These are phyloP conservation scores for Talaromyces amestolkiae DNA, from an alignment of 2,329 filamentous ascomycete genomes.

Conservation along the genomic window DNA sequence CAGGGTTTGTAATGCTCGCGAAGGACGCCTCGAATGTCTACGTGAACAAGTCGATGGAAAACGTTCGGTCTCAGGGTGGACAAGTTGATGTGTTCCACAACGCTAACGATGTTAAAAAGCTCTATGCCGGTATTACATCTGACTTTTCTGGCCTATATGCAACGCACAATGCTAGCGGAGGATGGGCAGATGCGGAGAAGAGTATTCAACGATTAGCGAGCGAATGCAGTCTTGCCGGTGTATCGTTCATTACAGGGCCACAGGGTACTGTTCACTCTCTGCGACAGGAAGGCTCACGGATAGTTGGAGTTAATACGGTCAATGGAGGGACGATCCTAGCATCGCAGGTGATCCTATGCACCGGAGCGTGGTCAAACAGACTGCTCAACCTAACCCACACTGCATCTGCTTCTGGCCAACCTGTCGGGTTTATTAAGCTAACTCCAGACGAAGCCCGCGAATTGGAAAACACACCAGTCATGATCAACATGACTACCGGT, in stretches of 20 bases:
- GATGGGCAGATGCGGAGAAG: conserved; percentile 78
- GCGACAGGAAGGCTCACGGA: conserved; percentile 27
- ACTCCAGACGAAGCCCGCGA: conserved; percentile 63
- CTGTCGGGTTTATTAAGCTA: conserved; percentile 70
- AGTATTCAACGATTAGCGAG: conserved; percentile 37
- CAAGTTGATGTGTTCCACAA: conserved; percentile 43
- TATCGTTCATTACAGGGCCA: conserved; percentile 47
- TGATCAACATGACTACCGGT: conserved; percentile 43
- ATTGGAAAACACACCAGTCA: conserved; percentile 63
- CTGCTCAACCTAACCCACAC: conserved; percentile 72
- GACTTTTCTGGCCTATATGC: conserved; percentile 67
- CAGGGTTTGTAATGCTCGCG: conserved; percentile 31
- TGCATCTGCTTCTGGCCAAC: conserved; percentile 74
- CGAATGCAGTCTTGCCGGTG: conserved; percentile 30
- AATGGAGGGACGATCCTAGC: conserved; percentile 53
- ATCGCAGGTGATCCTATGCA: conserved; percentile 72
- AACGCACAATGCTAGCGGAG: conserved; percentile 61
- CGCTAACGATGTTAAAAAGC: conserved; percentile 18
- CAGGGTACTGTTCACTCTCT: conserved; percentile 29
- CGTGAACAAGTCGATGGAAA: conserved; percentile 31
- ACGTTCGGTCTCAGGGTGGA: conserved; percentile 39
- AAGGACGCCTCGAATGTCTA: conserved; percentile 28
- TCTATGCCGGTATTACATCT: conserved; percentile 32
- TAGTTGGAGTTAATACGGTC: conserved; percentile 59
- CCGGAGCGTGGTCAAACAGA: conserved; percentile 77